Conservation (phyloP, 139 green algal genomes). For the Coelastrella sp. region DNA sequence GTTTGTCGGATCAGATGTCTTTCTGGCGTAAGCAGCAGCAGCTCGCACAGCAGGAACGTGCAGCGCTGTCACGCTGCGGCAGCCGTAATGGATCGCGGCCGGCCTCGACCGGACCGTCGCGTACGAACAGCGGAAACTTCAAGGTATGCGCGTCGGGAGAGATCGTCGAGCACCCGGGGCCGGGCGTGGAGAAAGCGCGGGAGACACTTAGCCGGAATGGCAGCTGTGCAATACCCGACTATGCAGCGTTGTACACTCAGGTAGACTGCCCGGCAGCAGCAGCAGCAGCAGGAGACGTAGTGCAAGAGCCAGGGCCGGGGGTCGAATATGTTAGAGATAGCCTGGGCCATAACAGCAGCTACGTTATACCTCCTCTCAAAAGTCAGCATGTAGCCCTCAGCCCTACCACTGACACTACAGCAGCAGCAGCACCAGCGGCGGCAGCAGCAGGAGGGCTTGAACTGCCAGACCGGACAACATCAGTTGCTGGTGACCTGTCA, state of each 20-base stretch:
- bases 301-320: neutral
- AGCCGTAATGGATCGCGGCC: neutral
- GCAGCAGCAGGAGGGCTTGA: too few relatives aligned
- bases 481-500: too few relatives aligned
- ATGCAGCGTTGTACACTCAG: neutral
- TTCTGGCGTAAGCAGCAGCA: conserved; percentile 29
- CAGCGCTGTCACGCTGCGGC: neutral
- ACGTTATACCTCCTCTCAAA: too few relatives aligned
- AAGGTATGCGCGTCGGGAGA: too few relatives aligned
- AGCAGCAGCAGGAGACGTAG: neutral
- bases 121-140: neutral
- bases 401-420: too few relatives aligned
- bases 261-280: neutral
- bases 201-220: neutral
- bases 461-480: too few relatives aligned
- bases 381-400: too few relatives aligned
- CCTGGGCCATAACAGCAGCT: too few relatives aligned
- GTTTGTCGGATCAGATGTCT: conserved; percentile 10
- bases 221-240: neutral
- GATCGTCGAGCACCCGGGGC: too few relatives aligned
- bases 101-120: neutral
- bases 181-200: neutral
- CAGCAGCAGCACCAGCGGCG: too few relatives aligned
- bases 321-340: neutral
- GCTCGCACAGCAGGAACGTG: neutral